These are phyloP conservation scores for Butyriboletus loyo DNA, from an alignment of 768 basidiomycete genomes.

Conservation along the genomic window DNA sequence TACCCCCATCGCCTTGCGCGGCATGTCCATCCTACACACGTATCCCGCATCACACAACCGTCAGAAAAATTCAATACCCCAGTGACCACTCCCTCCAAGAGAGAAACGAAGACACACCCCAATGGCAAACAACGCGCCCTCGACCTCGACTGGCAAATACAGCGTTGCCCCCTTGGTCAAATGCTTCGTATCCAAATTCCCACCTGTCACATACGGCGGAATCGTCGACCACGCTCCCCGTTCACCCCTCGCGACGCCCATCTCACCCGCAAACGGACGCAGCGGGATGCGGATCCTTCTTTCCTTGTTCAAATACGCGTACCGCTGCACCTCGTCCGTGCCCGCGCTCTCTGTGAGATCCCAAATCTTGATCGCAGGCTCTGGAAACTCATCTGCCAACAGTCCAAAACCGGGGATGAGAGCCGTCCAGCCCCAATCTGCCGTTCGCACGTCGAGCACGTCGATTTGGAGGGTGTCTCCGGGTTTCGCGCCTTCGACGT, in stretches of 20 bases:
- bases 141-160: slow-evolving; percentile 55
- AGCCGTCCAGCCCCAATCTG: slow-evolving; percentile 63
- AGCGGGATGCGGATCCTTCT: slow-evolving; percentile 50
- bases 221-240: slow-evolving; percentile 57
- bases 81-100: not conserved
- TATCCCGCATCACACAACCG: not conserved
- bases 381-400: slow-evolving; percentile 52
- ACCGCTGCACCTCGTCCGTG: slow-evolving; percentile 24
- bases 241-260: slow-evolving; percentile 55
- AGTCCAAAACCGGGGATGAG: slow-evolving; percentile 59
- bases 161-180: slow-evolving; percentile 52
- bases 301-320: slow-evolving; percentile 50
- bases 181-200: slow-evolving; percentile 61
- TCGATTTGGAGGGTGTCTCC: slow-evolving; percentile 63
- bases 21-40: slow-evolving; percentile 56
- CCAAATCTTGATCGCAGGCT: slow-evolving; percentile 55
- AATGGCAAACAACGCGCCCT: slow-evolving; percentile 59
- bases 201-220: slow-evolving; percentile 59
- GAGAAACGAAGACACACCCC: slow-evolving; percentile 36
- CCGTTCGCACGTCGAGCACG: slow-evolving; percentile 48
- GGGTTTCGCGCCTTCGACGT: slow-evolving; percentile 47
- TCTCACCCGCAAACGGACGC: slow-evolving; percentile 59
- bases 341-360: slow-evolving; percentile 30
- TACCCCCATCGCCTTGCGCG: slow-evolving; percentile 65
- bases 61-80: not conserved